Conservation (phyloP, 495 filamentous ascomycete genomes). For the Antarctomyces pellizariae region DNA sequence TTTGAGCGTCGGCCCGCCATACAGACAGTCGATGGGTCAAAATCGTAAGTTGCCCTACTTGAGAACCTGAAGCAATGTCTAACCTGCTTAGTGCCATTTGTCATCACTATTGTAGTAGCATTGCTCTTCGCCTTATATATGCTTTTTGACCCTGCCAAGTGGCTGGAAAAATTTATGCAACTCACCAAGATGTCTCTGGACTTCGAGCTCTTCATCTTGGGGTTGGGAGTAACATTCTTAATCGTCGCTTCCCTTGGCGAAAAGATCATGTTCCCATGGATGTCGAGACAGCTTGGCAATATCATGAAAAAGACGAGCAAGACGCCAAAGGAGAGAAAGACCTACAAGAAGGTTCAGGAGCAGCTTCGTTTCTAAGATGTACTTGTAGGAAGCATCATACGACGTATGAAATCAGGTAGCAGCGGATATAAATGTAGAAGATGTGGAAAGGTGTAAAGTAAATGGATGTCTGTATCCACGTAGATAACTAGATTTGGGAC, state of each 20-base stretch:
- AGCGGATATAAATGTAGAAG: too few species aligned
- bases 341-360: conserved; percentile 64
- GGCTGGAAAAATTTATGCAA: conserved; percentile 58
- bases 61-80: not conserved
- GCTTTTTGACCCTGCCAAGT: conserved; percentile 43
- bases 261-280: conserved; percentile 35
- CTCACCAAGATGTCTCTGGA: conserved; percentile 45
- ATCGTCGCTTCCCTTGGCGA: conserved; percentile 44
- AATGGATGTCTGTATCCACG: too few species aligned
- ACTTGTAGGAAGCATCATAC: too few species aligned
- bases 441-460: too few species aligned
- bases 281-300: conserved; percentile 45
- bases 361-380: conserved; percentile 40
- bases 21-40: conserved; percentile 52
- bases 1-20: conserved; percentile 72
- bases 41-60: conserved; percentile 37
- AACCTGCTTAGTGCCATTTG: conserved; percentile 40
- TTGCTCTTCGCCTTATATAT: conserved; percentile 48
- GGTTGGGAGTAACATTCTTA: conserved; percentile 43
- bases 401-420: too few species aligned
- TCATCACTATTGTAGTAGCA: conserved; percentile 47
- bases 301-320: conserved; percentile 28
- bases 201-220: conserved; percentile 51
- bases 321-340: conserved; percentile 50
- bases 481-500: too few species aligned